Evolutionary conservation across 192 early-diverging fungal species (phyloP).

Genomic region (Kappamyces sp.): DNA sequence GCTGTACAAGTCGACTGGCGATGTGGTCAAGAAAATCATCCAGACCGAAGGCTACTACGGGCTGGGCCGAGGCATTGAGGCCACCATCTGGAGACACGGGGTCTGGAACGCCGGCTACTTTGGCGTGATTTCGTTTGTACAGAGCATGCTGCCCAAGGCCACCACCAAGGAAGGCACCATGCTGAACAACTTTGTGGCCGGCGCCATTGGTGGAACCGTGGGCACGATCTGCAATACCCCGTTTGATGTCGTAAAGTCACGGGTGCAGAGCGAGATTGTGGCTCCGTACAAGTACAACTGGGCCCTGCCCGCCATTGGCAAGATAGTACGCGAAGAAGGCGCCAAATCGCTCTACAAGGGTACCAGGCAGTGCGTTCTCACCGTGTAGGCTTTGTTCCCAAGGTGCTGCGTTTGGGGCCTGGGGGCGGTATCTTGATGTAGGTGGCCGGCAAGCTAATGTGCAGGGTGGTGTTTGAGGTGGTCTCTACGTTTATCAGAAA

Average conservation of each 20-base stretch:
- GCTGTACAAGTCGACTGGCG: slow-evolving; percentile 73
- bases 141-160: slow-evolving; percentile 70
- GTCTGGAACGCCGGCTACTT: slow-evolving; percentile 98
- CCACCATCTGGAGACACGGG: slow-evolving; percentile 90
- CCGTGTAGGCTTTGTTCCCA: slow-evolving; percentile 71
- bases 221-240: slow-evolving; percentile 93
- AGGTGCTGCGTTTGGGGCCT: slow-evolving; percentile 91
- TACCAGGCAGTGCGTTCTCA: slow-evolving; percentile 9
- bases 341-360: slow-evolving; percentile 84
- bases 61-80: slow-evolving; percentile 86
- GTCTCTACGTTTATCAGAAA: no score
- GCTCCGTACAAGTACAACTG: slow-evolving; percentile 82
- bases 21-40: slow-evolving; percentile 76
- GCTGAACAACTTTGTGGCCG: slow-evolving; percentile 82
- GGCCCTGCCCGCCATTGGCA: slow-evolving; percentile 68
- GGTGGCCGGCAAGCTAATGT: no score
- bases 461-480: no score
- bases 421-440: slow-evolving; percentile 61
- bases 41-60: slow-evolving; percentile 72
- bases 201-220: slow-evolving; percentile 85
- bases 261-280: slow-evolving; percentile 80
- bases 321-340: slow-evolving; percentile 84
- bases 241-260: slow-evolving; percentile 94
- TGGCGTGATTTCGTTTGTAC: slow-evolving; percentile 60
- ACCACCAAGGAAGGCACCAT: slow-evolving; percentile 70